A percentile compares a stretch with the other conserved stretches of the same genome.
Conservation (phyloP, 2,329 filamentous ascomycete genomes). For the Escovopsis weberi region DNA sequence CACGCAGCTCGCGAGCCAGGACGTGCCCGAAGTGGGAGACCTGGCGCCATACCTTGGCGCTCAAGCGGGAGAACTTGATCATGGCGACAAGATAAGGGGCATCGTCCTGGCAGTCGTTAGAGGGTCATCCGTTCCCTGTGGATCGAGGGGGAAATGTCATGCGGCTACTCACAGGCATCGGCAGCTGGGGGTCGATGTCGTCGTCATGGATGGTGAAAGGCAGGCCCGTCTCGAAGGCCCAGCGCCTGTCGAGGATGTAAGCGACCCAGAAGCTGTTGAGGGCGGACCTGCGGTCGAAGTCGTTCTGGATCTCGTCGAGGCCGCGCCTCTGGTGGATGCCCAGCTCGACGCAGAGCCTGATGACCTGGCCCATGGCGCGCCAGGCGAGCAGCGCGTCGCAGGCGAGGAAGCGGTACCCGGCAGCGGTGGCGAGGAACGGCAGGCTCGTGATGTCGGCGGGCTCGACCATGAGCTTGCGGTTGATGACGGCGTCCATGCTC, state of each 20-base stretch:
- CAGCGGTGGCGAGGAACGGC: conserved; percentile 36
- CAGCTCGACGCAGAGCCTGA: conserved; percentile 64
- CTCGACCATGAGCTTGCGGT: conserved; percentile 47
- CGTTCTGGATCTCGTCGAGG: conserved; percentile 52
- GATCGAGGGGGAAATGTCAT: too few relatives aligned
- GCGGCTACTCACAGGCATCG: conserved; percentile 53
- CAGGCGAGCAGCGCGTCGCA: conserved; percentile 80
- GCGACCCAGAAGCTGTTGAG: conserved; percentile 73
- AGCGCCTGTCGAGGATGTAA: conserved; percentile 72
- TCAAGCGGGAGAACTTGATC: conserved; percentile 71
- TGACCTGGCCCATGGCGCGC: conserved; percentile 72
- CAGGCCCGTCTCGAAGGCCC: conserved; percentile 81
- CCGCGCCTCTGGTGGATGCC: conserved; percentile 72
- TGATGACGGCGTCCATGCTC: conserved; percentile 57
- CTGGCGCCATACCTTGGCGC: conserved; percentile 75
- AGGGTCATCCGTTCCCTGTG: not conserved
- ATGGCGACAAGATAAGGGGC: conserved; percentile 66
- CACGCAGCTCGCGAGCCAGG: conserved; percentile 48
- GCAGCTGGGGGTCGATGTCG: conserved; percentile 68
- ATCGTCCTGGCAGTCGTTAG: conserved; percentile 26
- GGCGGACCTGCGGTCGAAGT: conserved; percentile 52
- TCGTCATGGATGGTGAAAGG: conserved; percentile 76
- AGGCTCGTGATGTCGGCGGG: conserved; percentile 31
- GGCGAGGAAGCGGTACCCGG: conserved; percentile 65
- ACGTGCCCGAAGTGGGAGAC: conserved; percentile 53